Percentiles rank a stretch among this genome's conserved stretches.
Conservation (phyloP, 2,329 filamentous ascomycete species). For the Xylariaceae sp. region DNA sequence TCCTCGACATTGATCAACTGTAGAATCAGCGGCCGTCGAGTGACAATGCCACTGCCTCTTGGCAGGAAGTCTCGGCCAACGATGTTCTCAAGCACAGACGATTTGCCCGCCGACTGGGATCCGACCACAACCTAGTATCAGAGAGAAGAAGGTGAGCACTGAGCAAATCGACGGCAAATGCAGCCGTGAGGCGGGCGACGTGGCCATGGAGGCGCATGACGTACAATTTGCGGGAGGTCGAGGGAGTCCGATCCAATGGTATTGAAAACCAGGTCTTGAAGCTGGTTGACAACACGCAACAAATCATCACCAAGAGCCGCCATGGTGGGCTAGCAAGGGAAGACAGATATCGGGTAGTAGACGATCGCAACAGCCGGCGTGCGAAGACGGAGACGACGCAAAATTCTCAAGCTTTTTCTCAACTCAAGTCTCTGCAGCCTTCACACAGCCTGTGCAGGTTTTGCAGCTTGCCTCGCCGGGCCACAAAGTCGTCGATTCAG, state of each 20-base stretch:
- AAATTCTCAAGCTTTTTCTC: not conserved
- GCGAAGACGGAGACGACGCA: slow-evolving; percentile 5
- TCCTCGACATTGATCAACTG: slow-evolving; percentile 96
- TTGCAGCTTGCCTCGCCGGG: not conserved
- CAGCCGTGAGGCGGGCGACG: not conserved
- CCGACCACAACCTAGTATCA: slow-evolving; percentile 82
- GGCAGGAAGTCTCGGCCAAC: slow-evolving; percentile 96
- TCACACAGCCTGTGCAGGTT: not conserved
- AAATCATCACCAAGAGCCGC: slow-evolving; percentile 93
- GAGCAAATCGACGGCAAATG: not conserved
- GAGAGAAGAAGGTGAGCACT: slow-evolving; percentile 17
- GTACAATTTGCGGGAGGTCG: slow-evolving; percentile 95
- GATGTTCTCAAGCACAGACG: slow-evolving; percentile 97
- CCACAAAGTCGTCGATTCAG: slow-evolving; percentile 1
- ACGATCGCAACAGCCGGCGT: not conserved
- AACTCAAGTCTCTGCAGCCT: slow-evolving; percentile 5
- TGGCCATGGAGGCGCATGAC: slow-evolving; percentile 34
- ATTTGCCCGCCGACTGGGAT: slow-evolving; percentile 97
- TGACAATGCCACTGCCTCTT: slow-evolving; percentile 94
- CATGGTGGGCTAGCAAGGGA: slow-evolving; percentile 51
- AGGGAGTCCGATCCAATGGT: slow-evolving; percentile 98
- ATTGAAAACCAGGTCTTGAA: slow-evolving; percentile 98
- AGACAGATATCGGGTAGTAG: not conserved
- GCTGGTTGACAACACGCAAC: slow-evolving; percentile 92
- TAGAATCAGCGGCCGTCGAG: slow-evolving; percentile 86